Conservation (phyloP, 331 rosid species). For the Spiraea crenata region DNA sequence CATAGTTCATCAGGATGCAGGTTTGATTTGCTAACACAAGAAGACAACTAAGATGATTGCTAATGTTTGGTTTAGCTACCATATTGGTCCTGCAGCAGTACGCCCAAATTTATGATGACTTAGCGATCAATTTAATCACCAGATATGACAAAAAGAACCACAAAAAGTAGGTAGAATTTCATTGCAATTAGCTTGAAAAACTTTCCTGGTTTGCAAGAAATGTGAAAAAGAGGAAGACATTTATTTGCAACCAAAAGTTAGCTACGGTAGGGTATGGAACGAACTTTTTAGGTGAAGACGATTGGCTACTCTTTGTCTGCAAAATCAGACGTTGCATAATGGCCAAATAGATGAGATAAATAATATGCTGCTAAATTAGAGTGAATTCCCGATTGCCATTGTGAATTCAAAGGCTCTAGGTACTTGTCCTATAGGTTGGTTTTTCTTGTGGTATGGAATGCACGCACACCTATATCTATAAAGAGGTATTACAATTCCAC, state of each 20-base stretch:
- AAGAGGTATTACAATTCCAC: not conserved
- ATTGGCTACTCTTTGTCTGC: not conserved
- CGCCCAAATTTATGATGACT: not conserved
- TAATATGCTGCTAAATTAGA: constrained; percentile 2
- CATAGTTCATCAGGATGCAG: not conserved
- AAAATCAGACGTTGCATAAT: not conserved
- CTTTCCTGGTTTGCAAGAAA: not conserved
- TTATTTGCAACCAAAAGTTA: not conserved
- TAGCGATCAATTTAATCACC: too few species aligned
- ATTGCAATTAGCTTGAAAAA: not conserved
- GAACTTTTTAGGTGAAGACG: not conserved
- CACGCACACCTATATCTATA: not conserved
- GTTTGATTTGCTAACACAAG: not conserved
- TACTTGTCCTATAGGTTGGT: not conserved
- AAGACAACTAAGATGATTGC: not conserved
- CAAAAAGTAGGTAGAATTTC: too few species aligned
- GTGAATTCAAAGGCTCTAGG: not conserved
- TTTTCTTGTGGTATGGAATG: not conserved
- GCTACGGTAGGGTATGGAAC: not conserved
- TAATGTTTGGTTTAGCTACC: constrained; percentile 8
- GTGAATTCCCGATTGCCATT: not conserved
- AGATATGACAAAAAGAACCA: not conserved
- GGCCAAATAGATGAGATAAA: not conserved
- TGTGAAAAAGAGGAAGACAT: not conserved
- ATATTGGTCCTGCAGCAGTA: not conserved